These are phyloP conservation scores for Physcomitrium patens DNA, from an alignment of 225 moss, liverwort and hornwort species.

Conservation along the genomic window DNA sequence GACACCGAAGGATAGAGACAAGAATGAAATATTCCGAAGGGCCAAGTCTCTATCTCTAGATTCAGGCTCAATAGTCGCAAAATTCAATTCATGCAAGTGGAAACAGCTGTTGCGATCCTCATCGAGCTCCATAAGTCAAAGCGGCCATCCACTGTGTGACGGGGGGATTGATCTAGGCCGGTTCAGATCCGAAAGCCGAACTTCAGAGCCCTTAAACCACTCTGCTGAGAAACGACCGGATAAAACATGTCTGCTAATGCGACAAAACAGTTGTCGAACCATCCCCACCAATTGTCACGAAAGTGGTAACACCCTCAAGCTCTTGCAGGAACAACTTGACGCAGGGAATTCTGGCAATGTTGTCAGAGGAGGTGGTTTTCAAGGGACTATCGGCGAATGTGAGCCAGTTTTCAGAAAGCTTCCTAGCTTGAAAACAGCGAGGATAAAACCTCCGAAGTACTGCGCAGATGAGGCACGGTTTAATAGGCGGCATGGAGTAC, in stretches of 20 bases:
- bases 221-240: constrained; percentile 36
- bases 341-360: constrained; percentile 14
- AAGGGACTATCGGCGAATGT: background rate
- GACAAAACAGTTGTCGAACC: constrained; percentile 17
- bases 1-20: constrained; percentile 15
- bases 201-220: constrained; percentile 28
- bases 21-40: constrained; percentile 40
- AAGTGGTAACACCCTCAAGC: background rate
- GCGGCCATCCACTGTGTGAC: constrained; percentile 38
- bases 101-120: constrained; percentile 49
- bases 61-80: constrained; percentile 12
- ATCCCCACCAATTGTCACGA: background rate
- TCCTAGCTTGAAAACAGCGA: constrained; percentile 31
- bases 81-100: constrained; percentile 41
- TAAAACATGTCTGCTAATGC: constrained; percentile 47
- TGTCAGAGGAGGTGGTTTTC: constrained; percentile 5
- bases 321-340: constrained; percentile 25
- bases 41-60: constrained; percentile 38
- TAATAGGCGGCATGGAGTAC: constrained; percentile 25
- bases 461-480: constrained; percentile 38
- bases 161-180: constrained; percentile 55
- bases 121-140: constrained; percentile 55
- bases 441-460: constrained; percentile 38
- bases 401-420: constrained; percentile 36
- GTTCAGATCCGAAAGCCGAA: constrained; percentile 49